phyloP scores from a whole-genome alignment of 1,284 basidiomycete species.

The Tausonia pullulans region DNA sequence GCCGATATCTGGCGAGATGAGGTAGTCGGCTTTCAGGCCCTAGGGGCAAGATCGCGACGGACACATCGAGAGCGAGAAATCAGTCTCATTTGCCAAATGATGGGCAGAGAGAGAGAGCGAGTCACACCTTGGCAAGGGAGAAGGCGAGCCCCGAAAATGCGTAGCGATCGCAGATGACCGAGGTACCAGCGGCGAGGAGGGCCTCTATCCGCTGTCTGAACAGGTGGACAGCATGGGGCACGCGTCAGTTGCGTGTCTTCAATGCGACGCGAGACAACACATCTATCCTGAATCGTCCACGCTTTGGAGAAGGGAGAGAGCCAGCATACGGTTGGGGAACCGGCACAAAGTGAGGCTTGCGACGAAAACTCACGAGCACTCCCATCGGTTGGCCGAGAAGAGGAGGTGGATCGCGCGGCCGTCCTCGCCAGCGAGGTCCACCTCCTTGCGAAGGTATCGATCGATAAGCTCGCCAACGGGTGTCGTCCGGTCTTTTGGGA shows the following conservation, averaged over 20 bases:
- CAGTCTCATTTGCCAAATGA: neutral
- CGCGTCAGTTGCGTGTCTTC: neutral
- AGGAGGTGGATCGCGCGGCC: constrained; percentile 87
- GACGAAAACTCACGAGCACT: constrained; percentile 55
- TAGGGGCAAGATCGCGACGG: constrained; percentile 18
- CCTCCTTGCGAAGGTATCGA: constrained; percentile 53
- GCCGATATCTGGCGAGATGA: constrained; percentile 66
- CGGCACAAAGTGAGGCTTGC: neutral
- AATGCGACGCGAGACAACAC: neutral
- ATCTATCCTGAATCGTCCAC: no score
- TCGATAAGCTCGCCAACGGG: constrained; percentile 89
- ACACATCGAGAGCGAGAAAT: neutral
- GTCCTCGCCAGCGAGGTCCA: constrained; percentile 57
- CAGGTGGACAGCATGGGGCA: neutral
- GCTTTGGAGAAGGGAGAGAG: neutral
- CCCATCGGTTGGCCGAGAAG: constrained; percentile 97
- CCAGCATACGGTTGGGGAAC: no score
- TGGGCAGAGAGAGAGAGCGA: constrained; percentile 26
- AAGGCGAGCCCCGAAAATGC: constrained; percentile 96
- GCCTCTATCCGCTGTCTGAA: constrained; percentile 52
- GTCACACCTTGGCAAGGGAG: constrained; percentile 64
- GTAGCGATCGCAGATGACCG: constrained; percentile 84
- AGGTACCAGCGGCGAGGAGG: constrained; percentile 53
- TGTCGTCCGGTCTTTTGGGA: constrained; percentile 67
- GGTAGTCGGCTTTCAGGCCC: constrained; percentile 59